Evolutionary conservation across 2,329 filamentous ascomycete species (phyloP).

Genomic region (Fusarium humuli): DNA sequence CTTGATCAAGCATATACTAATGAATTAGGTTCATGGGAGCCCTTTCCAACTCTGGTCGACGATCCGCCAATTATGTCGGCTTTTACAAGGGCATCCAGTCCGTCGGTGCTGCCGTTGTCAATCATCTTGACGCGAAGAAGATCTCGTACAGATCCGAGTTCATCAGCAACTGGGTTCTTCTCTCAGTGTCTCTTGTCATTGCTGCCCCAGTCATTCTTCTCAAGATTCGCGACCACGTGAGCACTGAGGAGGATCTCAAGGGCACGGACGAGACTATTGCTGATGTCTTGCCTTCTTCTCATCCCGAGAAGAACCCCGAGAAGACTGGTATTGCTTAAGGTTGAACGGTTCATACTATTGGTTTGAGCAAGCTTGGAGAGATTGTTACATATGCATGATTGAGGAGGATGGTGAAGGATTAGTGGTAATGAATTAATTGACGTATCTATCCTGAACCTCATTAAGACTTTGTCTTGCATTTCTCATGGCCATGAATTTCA

Average conservation of each 20-base stretch:
- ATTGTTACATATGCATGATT: constrained; percentile 4
- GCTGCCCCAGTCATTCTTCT: constrained; percentile 83
- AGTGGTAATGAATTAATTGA: constrained; percentile 15
- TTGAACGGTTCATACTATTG: background rate
- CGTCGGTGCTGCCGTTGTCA: constrained; percentile 71
- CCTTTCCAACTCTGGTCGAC: constrained; percentile 90
- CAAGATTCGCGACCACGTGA: constrained; percentile 84
- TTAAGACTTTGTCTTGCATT: background rate
- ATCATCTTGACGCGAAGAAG: constrained; percentile 51
- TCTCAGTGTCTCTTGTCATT: constrained; percentile 78
- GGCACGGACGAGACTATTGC: constrained; percentile 85
- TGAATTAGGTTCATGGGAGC: constrained; percentile 83
- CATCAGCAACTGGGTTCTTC: constrained; percentile 77
- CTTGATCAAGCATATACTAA: constrained; percentile 30
- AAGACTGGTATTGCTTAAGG: constrained; percentile 10
- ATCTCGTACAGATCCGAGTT: constrained; percentile 77
- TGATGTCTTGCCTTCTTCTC: constrained; percentile 66
- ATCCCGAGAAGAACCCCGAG: constrained; percentile 31
- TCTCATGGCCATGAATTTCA: background rate
- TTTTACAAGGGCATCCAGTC: constrained; percentile 88
- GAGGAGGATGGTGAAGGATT: background rate
- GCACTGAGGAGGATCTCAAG: constrained; percentile 82
- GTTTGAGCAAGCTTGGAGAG: background rate
- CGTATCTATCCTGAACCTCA: background rate
- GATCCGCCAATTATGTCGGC: constrained; percentile 92